Evolutionary conservation across 2,329 filamentous ascomycete genomes (phyloP), one percentile per base, ranked within the genome.

Genomic region (Calonectria ilicicola): DNA sequence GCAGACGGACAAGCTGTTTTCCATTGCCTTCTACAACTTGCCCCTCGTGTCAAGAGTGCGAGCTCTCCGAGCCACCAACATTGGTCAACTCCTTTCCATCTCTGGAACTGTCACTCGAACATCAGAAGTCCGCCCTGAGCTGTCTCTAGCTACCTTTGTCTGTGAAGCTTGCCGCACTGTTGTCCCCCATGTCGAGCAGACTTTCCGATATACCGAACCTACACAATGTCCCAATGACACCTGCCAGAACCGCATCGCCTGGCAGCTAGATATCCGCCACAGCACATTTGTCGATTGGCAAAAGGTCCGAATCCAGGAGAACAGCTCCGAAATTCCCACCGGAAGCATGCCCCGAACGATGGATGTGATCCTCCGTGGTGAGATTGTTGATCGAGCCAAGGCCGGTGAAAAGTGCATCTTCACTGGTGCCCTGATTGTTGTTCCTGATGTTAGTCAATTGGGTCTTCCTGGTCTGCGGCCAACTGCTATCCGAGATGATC

Each of bases 271-370:
- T 79, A 98, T 99, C 80, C 91, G 95, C 51, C 96, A 98, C 83
- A 98, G 96, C 83, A 98, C 96, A 0, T 99, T 99, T 82, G 94
- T 99, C 74, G 97, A 99, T 85, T 99, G 97, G 97, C 97, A 99
- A 83, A 98, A 98, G 83, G 95, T 98, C 27, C 94, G 97, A 75
- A 95, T 98, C 74, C 97, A 99, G 85, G 97, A 99, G 84, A 99
- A 98, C 86, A 98, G 95, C 77, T 96, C 96, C 5, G 97, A 99
- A 83, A 99, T 99, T 44, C 97, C 97, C 0, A 99, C 97, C 0
- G 97, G 97, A 67, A 98, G 96, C 85, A 99, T 99, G 97, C 97
- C 97, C 27, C 91, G 97, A 72, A 99, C 97, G 3, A 97, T 99
- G 91, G 97, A 99, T 80, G 94, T 99, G 49, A 98, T 99, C 77